phyloP scores from a whole-genome alignment of 495 filamentous ascomycete genomes.

The Physcia stellaris region DNA sequence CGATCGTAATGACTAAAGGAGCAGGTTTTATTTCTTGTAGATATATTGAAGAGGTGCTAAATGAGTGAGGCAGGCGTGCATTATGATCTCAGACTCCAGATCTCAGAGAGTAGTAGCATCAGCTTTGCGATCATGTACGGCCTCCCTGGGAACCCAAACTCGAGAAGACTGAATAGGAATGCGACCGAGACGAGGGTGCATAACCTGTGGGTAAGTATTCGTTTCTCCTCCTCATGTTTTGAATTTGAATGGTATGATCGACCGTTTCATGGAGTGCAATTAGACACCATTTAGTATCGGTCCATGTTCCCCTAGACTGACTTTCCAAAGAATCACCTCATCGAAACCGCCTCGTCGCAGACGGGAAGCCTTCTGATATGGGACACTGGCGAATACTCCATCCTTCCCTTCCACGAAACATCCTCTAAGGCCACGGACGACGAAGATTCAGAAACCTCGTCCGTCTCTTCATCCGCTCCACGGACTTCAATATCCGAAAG shows the following conservation, averaged over 20 bases:
- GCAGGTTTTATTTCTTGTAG: too few species aligned
- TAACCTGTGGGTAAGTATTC: constrained; percentile 47
- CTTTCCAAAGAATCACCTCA: constrained; percentile 43
- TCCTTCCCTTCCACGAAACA: constrained; percentile 31
- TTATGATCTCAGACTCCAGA: constrained; percentile 54
- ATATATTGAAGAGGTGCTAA: too few species aligned
- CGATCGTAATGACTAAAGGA: too few species aligned
- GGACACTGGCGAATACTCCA: constrained; percentile 53
- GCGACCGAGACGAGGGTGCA: constrained; percentile 56
- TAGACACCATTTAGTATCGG: not conserved
- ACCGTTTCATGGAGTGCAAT: constrained; percentile 3
- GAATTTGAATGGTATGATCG: too few species aligned
- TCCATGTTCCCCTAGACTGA: not conserved
- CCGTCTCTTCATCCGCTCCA: constrained; percentile 6
- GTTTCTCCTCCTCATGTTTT: too few species aligned
- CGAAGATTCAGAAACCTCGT: constrained; percentile 31
- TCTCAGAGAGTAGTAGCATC: constrained; percentile 47
- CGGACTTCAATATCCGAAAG: constrained; percentile 27
- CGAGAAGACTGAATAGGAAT: constrained; percentile 39
- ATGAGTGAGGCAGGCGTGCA: too few species aligned
- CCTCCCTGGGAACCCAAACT: constrained; percentile 49
- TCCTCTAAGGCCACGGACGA: constrained; percentile 19
- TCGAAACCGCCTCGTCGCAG: constrained; percentile 43
- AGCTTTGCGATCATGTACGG: constrained; percentile 58
- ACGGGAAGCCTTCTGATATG: constrained; percentile 56